phyloP scores from a whole-genome alignment of 1,139 yeast species.

The Debaryomyces sp. region DNA sequence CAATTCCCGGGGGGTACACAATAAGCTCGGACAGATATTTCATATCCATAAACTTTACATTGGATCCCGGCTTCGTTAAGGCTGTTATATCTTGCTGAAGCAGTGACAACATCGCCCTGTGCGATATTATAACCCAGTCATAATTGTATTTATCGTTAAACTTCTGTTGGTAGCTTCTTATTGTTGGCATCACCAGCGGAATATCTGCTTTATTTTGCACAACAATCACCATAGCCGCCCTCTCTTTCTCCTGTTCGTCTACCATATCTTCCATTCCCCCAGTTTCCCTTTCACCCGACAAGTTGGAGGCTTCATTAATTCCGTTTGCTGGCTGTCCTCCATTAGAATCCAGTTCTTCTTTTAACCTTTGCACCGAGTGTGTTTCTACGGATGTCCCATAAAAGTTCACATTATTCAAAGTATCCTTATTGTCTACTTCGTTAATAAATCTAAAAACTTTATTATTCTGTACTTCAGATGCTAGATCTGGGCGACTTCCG shows the following conservation, averaged over 20 bases:
- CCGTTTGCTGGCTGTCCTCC: not conserved
- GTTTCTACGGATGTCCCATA: not conserved
- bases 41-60: slow-evolving; percentile 39
- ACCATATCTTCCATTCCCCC: not conserved
- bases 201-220: slow-evolving; percentile 12
- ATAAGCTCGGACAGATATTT: slow-evolving; percentile 29
- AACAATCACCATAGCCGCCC: slow-evolving; percentile 16
- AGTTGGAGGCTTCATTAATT: not conserved
- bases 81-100: slow-evolving; percentile 8
- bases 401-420: not conserved
- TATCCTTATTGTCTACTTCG: not conserved
- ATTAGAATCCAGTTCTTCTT: not conserved
- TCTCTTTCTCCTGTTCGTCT: not conserved
- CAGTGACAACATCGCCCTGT: slow-evolving; percentile 6
- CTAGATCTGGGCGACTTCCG: not conserved
- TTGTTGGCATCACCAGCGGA: slow-evolving; percentile 13
- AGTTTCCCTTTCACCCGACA: not conserved
- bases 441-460: not conserved
- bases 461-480: not conserved
- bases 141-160: slow-evolving; percentile 20
- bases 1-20: slow-evolving; percentile 41
- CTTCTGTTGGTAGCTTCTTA: slow-evolving; percentile 20
- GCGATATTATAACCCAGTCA: slow-evolving; percentile 20
- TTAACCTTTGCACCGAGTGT: not conserved
- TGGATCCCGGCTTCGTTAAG: slow-evolving; percentile 5